Evolutionary conservation across 257 asterid genomes (phyloP), one percentile per base, ranked within the genome.

Genomic region (Ocimum tenuiflorum): DNA sequence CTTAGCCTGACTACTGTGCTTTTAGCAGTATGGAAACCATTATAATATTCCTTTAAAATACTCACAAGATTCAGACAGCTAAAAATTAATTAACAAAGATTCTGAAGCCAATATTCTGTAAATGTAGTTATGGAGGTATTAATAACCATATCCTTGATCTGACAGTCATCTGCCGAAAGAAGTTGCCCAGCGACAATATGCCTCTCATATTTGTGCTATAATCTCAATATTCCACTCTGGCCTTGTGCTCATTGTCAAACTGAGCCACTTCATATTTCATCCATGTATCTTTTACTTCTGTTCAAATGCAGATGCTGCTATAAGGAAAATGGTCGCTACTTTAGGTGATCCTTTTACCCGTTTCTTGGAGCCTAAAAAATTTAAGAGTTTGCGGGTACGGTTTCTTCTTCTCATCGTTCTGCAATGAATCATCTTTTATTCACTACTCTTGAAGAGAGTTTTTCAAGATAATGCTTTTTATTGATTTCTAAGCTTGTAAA

Each of bases 291-390:
- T 52, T 43, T 53, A 49, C 27, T 42, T 58, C 1, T 65, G 15
- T 75, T 76, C 56, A 43, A 68, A 31, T 72, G 68, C 48, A 94
- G 99, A 94, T 79, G 78, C 86, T 7, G 97, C 97, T 55, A 94
- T 90, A 70, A 86, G 78, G 83, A 94, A 90, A 83, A 94, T 94
- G 99, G 77, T 90, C 47, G 88, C 96, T 48, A 90, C 99, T 62
- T 78, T 94, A 68, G 95, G 83, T 77, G 99, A 94, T 68, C 97
- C 97, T 63, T 94, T 94, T 80, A 94, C 96, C 27, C 89, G 99
- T 70, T 94, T 94, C 75, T 76, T 94, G 79, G 99, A 94, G 87
- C 99, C 97, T 48, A 87, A 83, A 57, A 94, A 75, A 73, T 90
- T 90, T 62, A 94, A 82, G 81, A 90, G 86, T 76, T 75, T 94